Evolutionary conservation across 2,329 filamentous ascomycete genomes (phyloP), one percentile per base, ranked within the genome.

Genomic region (Fusarium citri): DNA sequence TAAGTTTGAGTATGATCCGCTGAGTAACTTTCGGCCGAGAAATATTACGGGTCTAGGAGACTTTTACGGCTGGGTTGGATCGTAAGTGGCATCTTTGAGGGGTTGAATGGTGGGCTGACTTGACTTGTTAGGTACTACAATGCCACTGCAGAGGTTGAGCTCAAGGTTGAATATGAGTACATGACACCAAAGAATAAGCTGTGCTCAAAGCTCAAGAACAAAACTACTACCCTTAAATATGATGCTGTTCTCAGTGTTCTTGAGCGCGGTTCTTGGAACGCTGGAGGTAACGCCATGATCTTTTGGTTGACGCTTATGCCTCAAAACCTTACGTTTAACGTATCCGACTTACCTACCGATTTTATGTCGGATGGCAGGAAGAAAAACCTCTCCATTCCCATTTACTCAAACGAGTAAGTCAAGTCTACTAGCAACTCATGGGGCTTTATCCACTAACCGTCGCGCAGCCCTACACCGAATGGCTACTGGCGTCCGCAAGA

Each of bases 31-130:
- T 7, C 59, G 60, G 0, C 60, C 60, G 8, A 18, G 20, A 8
- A 64, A 64, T 0, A 30, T 64, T 0, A 64, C 60, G 1, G 60
- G 60, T 0, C 20, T 64, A 0, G 42, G 42, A 2, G 18, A 43
- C 18, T 64, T 64, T 7, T 64, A 64, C 15, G 22, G 31, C 8
- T 64, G 59, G 59, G 59, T 64, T 0, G 60, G 60, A 45, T 64
- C 60, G 60, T 64, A 6, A 34, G 60, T 64, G 1, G 20, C 1
- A 5, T 5, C 4, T 10, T 15, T 2, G 1, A 12, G 8, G 2
- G 8, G 1, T 6, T 15, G 1, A 0, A 4, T 6, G 25, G 8
- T 22, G 10, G 28, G 16, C 59, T 62, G n/a, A 61, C 10, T 4
- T 18, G 16, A 15, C 4, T 3, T 16, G 3, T 14, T 7, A 64